These are phyloP conservation scores for Borealophlyctis nickersoniae DNA, from an alignment of 192 early-diverging fungal genomes.

Conservation along the genomic window DNA sequence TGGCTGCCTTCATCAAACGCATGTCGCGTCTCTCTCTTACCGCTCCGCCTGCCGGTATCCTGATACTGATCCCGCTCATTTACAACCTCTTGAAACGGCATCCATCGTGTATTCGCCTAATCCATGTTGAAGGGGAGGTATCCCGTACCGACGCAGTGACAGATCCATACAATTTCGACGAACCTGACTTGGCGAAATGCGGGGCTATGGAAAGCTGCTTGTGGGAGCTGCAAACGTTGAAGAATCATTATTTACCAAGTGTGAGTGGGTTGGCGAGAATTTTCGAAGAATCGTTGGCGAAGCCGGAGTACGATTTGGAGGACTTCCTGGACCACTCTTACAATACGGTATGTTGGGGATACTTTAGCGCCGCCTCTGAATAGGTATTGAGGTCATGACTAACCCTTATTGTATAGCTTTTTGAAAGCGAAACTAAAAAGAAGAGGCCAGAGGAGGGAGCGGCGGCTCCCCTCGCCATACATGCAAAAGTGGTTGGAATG, in stretches of 20 bases:
- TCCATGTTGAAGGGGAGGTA: constrained; percentile 53
- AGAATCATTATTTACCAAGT: constrained; percentile 83
- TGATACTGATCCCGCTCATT: constrained; percentile 84
- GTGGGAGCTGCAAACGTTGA: constrained; percentile 89
- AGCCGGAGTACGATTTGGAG: constrained; percentile 84
- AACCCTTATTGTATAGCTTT: constrained; percentile 3
- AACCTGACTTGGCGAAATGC: constrained; percentile 75
- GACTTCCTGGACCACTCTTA: constrained; percentile 93
- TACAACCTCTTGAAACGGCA: constrained; percentile 92
- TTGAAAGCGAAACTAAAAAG: constrained; percentile 15
- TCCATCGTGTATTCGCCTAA: constrained; percentile 82
- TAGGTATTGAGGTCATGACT: background rate
- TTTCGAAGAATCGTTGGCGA: constrained; percentile 85
- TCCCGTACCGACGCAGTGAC: background rate
- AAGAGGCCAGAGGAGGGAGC: background rate
- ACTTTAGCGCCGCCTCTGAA: background rate
- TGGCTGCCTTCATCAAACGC: constrained; percentile 92
- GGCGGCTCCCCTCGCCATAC: constrained; percentile 5
- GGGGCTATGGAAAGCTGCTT: constrained; percentile 80
- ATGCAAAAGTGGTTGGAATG: constrained; percentile 6
- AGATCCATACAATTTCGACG: constrained; percentile 54
- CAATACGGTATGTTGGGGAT: constrained; percentile 25
- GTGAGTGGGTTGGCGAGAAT: constrained; percentile 81
- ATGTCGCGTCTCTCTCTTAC: constrained; percentile 78
- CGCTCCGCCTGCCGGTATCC: constrained; percentile 81